phyloP scores from a whole-genome alignment of 2,329 filamentous ascomycete genomes.

The Pseudocercospora fijiensis region DNA sequence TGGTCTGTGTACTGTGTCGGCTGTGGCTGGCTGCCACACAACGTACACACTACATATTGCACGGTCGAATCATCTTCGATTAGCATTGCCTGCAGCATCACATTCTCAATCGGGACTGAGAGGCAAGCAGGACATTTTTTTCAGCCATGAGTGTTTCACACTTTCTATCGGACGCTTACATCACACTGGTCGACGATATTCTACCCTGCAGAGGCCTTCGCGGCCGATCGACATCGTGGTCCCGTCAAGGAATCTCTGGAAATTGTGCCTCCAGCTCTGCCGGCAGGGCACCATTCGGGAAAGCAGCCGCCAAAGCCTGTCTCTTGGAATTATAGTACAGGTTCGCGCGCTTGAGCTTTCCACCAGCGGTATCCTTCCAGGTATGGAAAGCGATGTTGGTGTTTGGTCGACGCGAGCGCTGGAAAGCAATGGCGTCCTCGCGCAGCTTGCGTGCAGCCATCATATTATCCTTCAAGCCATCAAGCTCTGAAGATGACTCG shows the following conservation, averaged over 20 bases:
- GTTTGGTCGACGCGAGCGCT: background rate
- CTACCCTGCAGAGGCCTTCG: background rate
- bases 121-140: background rate
- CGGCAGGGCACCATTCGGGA: background rate
- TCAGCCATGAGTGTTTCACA: background rate
- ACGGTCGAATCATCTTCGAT: background rate
- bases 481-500: background rate
- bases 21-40: no score
- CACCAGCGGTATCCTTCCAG: conserved; percentile 16
- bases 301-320: conserved; percentile 10
- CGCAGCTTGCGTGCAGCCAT: conserved; percentile 12
- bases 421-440: conserved; percentile 10
- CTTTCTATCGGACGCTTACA: background rate
- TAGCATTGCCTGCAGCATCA: background rate
- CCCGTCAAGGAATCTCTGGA: background rate
- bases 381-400: conserved; percentile 13
- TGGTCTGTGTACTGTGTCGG: background rate
- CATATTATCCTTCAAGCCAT: conserved; percentile 14
- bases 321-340: conserved; percentile 26
- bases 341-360: conserved; percentile 21
- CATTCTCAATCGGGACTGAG: background rate
- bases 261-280: background rate
- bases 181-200: background rate
- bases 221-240: background rate
- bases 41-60: background rate